Evolutionary conservation across 2,329 filamentous ascomycete species (phyloP), one percentile per base, ranked within the genome.

Genomic region (Penicillium decumbens): DNA sequence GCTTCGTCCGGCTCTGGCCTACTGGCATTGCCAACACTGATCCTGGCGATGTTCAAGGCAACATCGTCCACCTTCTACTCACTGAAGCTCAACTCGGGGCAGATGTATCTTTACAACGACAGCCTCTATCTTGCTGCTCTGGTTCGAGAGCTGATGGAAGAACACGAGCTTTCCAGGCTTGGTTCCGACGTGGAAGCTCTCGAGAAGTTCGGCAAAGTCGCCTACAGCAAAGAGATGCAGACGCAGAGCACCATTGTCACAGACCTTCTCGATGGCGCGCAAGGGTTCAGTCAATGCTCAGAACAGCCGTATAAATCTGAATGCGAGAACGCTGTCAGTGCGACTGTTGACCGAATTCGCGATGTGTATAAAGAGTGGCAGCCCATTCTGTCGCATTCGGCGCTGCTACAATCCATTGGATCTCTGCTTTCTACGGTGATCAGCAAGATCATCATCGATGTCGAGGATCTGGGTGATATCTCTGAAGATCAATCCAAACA

Each of bases 21-120:
- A 15, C 63, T 75, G 35, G 67, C 72, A 23, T 61, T 78, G 23
- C 75, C 75, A 25, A 74, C 74, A 2, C 60, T 78, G 42, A 67
- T 76, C 28, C 56, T 77, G 29, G 74, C 74, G 24, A 77, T 77
- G 73, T 78, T 75, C 59, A 75, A 76, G 54, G 75, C 75, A 15
- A 74, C 68, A 8, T 73, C 75, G 4, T 69, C 74, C 7, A 67
- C 70, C 5, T 73, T 74, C 52, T 78, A 78, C 55, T 63, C 69
- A 1, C 58, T 71, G 24, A 72, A 71, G 41, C 61, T 72, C 10
- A 66, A 71, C 15, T 74, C 77, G 2, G 80, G 80, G 6, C 79
- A 82, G 57, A 83, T 85, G 76, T 77, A 82, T 45, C 75, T 84
- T 40, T 85, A 85, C 69, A 85, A 85, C 59, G 82, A 85, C 64